These are phyloP conservation scores for Pseudogymnoascus sp. DNA, from an alignment of 2,329 filamentous ascomycete species.

Conservation along the genomic window DNA sequence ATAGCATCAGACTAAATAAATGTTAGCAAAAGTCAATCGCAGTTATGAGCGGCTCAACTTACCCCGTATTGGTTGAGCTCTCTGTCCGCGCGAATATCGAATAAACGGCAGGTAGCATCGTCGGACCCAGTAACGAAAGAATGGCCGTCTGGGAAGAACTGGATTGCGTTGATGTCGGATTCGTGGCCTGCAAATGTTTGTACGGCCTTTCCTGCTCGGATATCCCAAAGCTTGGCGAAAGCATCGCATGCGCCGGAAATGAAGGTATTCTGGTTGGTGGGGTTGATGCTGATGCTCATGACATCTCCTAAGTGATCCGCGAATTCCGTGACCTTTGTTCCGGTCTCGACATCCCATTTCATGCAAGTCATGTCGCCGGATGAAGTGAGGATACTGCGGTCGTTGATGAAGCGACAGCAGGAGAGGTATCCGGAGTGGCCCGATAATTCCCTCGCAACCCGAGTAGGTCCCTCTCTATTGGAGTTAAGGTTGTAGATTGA, in stretches of 20 bases:
- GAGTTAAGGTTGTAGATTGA: constrained; percentile 99
- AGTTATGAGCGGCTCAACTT: constrained; percentile 30
- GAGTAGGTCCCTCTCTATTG: constrained; percentile 87
- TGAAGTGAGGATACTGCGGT: constrained; percentile 93
- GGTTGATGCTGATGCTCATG: constrained; percentile 99
- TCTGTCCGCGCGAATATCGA: constrained; percentile 94
- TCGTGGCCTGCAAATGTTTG: constrained; percentile 98
- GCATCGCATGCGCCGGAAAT: constrained; percentile 98
- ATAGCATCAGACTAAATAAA: constrained; percentile 79
- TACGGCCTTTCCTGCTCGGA: constrained; percentile 93
- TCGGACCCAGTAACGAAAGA: constrained; percentile 97
- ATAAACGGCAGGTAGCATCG: constrained; percentile 92
- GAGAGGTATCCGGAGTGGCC: constrained; percentile 96
- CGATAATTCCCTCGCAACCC: constrained; percentile 90
- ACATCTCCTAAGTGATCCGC: constrained; percentile 97
- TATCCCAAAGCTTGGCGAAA: constrained; percentile 98
- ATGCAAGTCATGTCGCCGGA: constrained; percentile 99
- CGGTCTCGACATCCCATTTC: constrained; percentile 99
- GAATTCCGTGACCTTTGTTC: constrained; percentile 94
- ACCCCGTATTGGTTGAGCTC: constrained; percentile 64
- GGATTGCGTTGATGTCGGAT: constrained; percentile 98
- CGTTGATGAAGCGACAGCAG: constrained; percentile 98
- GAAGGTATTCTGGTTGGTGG: constrained; percentile 97
- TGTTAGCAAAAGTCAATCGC: constrained; percentile 11
- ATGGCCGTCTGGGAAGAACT: constrained; percentile 98